Conservation (phyloP, 2,329 filamentous ascomycete genomes). For the Xylaria polymorpha region DNA sequence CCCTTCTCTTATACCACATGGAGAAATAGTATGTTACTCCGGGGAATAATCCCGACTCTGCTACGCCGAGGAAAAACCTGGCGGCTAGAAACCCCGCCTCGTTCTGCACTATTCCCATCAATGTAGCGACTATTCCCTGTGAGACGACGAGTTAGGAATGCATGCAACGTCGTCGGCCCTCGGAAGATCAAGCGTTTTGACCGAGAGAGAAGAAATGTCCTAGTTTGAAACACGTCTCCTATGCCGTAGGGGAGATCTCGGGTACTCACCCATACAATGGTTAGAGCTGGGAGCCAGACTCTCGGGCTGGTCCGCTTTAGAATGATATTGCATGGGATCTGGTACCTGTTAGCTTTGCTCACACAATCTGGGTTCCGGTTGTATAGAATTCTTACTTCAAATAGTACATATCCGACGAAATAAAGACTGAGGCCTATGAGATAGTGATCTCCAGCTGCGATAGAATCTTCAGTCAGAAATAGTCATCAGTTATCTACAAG, state of each 20-base stretch:
- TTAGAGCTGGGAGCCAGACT: constrained; percentile 68
- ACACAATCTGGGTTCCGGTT: neutral
- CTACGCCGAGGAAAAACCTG: constrained; percentile 66
- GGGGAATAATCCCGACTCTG: constrained; percentile 64
- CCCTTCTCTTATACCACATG: constrained; percentile 67
- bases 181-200: neutral
- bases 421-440: constrained; percentile 74
- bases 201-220: neutral
- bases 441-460: constrained; percentile 68
- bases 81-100: constrained; percentile 63
- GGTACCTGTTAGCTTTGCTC: constrained; percentile 21
- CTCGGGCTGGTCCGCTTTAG: constrained; percentile 69
- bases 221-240: neutral
- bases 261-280: constrained; percentile 58
- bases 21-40: constrained; percentile 55
- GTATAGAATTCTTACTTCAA: constrained; percentile 56
- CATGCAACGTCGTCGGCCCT: neutral
- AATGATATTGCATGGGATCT: constrained; percentile 71
- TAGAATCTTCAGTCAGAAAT: constrained; percentile 5
- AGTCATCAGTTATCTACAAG: neutral
- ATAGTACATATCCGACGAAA: constrained; percentile 70
- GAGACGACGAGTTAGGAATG: constrained; percentile 6
- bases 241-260: neutral
- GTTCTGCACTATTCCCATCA: constrained; percentile 62
- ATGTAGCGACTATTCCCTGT: constrained; percentile 62